Conservation (phyloP, 2,329 filamentous ascomycete genomes). For the Clarireedia sp. region DNA sequence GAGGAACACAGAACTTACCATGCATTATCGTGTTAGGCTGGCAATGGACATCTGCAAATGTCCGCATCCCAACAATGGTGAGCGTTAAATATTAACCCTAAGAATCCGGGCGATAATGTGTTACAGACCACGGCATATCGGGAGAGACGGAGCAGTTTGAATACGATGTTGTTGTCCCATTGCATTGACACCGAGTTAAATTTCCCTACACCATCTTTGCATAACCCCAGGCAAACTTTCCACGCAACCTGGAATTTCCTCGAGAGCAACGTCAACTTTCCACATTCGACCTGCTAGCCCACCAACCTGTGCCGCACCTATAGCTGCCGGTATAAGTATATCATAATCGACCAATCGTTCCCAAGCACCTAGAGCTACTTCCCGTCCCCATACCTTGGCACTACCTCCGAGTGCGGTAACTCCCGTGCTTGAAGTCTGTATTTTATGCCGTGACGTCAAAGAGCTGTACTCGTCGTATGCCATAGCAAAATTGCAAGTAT, state of each 20-base stretch:
- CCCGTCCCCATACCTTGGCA: slow-evolving; percentile 65
- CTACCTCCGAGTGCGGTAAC: slow-evolving; percentile 57
- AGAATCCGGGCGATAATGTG: slow-evolving; percentile 5
- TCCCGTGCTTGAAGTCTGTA: slow-evolving; percentile 61
- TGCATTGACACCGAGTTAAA: slow-evolving; percentile 30
- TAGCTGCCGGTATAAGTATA: slow-evolving; percentile 58
- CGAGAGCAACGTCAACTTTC: slow-evolving; percentile 66
- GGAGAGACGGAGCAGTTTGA: neutral
- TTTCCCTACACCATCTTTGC: slow-evolving; percentile 70
- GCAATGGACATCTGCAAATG: neutral
- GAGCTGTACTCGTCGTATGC: slow-evolving; percentile 77
- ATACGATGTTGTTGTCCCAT: neutral
- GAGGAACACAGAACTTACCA: too few relatives aligned
- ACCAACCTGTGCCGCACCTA: slow-evolving; percentile 46
- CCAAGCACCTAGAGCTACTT: slow-evolving; percentile 67
- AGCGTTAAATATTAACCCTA: neutral
- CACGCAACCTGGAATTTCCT: slow-evolving; percentile 64
- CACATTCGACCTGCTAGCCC: slow-evolving; percentile 61
- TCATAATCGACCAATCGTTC: slow-evolving; percentile 63
- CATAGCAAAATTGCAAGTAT: slow-evolving; percentile 77
- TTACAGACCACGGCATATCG: neutral
- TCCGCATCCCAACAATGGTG: neutral
- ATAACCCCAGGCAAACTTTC: slow-evolving; percentile 48
- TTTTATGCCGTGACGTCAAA: slow-evolving; percentile 65
- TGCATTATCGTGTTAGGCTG: too few relatives aligned